phyloP scores from a whole-genome alignment of 306 rosid genomes.

The Trifolium pratense region DNA sequence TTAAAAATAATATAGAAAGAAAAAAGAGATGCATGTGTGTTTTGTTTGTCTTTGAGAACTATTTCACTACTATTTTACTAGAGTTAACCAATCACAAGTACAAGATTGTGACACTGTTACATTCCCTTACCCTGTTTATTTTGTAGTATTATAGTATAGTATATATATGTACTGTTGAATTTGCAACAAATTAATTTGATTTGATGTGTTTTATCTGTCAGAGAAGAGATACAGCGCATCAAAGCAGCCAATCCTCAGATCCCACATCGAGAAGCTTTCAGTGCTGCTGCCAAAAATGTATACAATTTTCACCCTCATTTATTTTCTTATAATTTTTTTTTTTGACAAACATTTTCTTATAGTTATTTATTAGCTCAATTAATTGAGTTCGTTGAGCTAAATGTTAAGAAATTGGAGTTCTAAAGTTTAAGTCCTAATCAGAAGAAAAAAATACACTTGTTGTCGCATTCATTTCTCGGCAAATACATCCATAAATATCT shows the following conservation, averaged over 20 bases:
- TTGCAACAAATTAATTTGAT: not conserved
- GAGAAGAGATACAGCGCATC: constrained; percentile 98
- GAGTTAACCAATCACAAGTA: not conserved
- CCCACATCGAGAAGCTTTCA: constrained; percentile 98
- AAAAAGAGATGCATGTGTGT: not conserved
- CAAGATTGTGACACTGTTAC: constrained; percentile 30
- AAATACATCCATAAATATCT: too few species aligned
- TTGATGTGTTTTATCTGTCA: constrained; percentile 42
- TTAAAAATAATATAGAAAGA: not conserved
- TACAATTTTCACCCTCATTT: not conserved
- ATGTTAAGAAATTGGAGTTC: too few species aligned
- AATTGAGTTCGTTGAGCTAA: too few species aligned
- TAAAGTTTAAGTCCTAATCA: too few species aligned
- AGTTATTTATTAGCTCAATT: too few species aligned
- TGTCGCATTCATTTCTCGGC: too few species aligned
- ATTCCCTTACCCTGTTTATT: constrained; percentile 21
- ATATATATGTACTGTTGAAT: not conserved
- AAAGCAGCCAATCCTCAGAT: constrained; percentile 91
- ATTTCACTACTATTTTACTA: constrained; percentile 14
- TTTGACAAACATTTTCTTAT: too few species aligned
- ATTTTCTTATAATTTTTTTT: too few species aligned
- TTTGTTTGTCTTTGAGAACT: not conserved
- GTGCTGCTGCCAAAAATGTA: constrained; percentile 94
- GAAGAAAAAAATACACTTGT: too few species aligned
- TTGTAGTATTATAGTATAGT: not conserved